A percentile compares a stretch with the other conserved stretches of the same genome.
phyloP scores from a whole-genome alignment of 2,329 filamentous ascomycete species.

The Alternaria sp. region DNA sequence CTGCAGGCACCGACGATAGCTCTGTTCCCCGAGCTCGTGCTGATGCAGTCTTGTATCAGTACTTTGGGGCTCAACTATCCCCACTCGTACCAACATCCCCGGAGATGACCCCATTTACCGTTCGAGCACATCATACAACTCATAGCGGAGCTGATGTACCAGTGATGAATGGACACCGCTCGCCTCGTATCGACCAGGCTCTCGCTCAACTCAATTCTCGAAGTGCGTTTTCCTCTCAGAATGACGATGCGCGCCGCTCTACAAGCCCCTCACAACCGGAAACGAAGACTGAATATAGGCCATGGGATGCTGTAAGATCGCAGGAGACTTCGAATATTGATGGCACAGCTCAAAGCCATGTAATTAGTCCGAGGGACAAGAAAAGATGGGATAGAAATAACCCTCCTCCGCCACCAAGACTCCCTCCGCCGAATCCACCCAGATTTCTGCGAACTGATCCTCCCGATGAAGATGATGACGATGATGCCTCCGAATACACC shows the following conservation, averaged over 20 bases:
- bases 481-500: background rate
- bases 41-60: background rate
- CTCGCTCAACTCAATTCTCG: background rate
- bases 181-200: background rate
- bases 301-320: background rate
- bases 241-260: background rate
- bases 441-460: background rate
- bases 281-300: background rate
- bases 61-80: background rate
- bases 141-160: background rate
- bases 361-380: background rate
- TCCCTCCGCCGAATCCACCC: background rate
- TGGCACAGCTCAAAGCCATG: background rate
- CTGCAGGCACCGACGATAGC: background rate
- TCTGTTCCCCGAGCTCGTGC: background rate
- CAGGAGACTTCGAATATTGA: background rate
- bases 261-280: background rate
- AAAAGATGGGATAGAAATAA: constrained; percentile 2
- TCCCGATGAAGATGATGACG: background rate
- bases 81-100: background rate
- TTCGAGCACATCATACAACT: background rate
- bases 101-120: background rate
- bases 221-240: background rate
- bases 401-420: background rate
- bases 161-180: background rate